phyloP scores from a whole-genome alignment of 73 alveolate genomes.

The Chromera velia region DNA sequence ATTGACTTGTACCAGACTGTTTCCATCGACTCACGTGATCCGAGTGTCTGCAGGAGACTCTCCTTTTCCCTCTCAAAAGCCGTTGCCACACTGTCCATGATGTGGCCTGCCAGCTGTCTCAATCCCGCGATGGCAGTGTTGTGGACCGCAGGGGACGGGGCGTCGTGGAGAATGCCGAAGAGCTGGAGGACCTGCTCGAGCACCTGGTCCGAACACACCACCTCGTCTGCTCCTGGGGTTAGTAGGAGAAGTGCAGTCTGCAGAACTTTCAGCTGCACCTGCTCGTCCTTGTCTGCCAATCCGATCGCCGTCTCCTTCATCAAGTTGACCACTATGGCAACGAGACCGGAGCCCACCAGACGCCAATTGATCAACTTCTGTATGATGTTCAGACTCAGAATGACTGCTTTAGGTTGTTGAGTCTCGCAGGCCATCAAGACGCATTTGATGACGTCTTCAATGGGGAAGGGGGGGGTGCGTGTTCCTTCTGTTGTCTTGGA shows the following conservation, averaged over 20 bases:
- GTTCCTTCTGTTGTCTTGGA: too few relatives aligned
- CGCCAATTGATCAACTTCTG: neutral
- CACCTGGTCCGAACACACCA: neutral
- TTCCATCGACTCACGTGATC: too few relatives aligned
- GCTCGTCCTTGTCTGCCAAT: neutral
- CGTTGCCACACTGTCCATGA: too few relatives aligned
- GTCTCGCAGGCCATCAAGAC: neutral
- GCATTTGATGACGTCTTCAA: neutral
- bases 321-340: neutral
- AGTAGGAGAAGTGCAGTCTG: neutral
- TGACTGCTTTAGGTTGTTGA: neutral
- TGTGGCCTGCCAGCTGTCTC: too few relatives aligned
- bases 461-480: neutral
- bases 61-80: too few relatives aligned
- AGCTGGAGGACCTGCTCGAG: neutral
- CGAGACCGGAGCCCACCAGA: neutral
- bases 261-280: neutral
- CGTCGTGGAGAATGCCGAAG: neutral
- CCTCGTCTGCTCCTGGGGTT: neutral
- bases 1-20: too few relatives aligned
- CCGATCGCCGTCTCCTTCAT: neutral
- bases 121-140: neutral
- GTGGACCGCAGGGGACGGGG: neutral
- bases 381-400: neutral
- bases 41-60: too few relatives aligned